A percentile compares a stretch with the other conserved stretches of the same genome.
These are phyloP conservation scores for Debaryomyces coudertii DNA, from an alignment of 1,139 yeast genomes.

Conservation along the genomic window DNA sequence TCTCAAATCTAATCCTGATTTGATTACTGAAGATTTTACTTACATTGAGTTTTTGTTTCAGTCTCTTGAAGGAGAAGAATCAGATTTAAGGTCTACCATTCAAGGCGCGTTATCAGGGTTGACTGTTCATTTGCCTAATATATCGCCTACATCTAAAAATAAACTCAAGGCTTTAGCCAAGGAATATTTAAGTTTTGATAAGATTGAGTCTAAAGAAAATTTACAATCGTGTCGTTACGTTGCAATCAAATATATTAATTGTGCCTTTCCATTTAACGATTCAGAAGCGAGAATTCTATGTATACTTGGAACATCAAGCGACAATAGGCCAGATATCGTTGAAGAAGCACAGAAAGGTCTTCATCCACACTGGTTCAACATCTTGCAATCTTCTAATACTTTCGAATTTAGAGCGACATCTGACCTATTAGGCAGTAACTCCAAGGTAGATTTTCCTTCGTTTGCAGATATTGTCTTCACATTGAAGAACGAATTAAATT, in stretches of 20 bases:
- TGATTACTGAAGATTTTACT: slow-evolving; percentile 49
- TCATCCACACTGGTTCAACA: slow-evolving; percentile 71
- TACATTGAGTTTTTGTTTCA: slow-evolving; percentile 70
- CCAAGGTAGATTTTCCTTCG: slow-evolving; percentile 45
- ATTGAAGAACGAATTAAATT: slow-evolving; percentile 29
- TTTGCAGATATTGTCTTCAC: slow-evolving; percentile 37
- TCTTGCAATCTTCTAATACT: slow-evolving; percentile 45
- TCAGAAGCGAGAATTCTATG: slow-evolving; percentile 70
- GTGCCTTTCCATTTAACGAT: slow-evolving; percentile 70
- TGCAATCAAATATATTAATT: slow-evolving; percentile 66
- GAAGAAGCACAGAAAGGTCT: slow-evolving; percentile 86
- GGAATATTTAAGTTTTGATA: slow-evolving; percentile 33
- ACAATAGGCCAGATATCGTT: slow-evolving; percentile 67
- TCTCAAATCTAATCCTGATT: slow-evolving; percentile 50
- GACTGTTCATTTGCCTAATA: slow-evolving; percentile 47
- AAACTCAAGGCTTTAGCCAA: slow-evolving; percentile 50
- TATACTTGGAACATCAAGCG: slow-evolving; percentile 60
- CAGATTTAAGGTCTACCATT: slow-evolving; percentile 66
- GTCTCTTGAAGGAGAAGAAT: slow-evolving; percentile 66
- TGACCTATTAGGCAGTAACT: slow-evolving; percentile 44
- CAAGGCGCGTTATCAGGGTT: slow-evolving; percentile 73
- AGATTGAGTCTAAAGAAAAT: slow-evolving; percentile 26
- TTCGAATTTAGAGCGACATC: slow-evolving; percentile 45
- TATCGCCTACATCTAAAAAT: slow-evolving; percentile 42
- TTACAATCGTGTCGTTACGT: slow-evolving; percentile 55